These are phyloP conservation scores for Boletales sp. DNA, from an alignment of 768 basidiomycete genomes.

Conservation along the genomic window DNA sequence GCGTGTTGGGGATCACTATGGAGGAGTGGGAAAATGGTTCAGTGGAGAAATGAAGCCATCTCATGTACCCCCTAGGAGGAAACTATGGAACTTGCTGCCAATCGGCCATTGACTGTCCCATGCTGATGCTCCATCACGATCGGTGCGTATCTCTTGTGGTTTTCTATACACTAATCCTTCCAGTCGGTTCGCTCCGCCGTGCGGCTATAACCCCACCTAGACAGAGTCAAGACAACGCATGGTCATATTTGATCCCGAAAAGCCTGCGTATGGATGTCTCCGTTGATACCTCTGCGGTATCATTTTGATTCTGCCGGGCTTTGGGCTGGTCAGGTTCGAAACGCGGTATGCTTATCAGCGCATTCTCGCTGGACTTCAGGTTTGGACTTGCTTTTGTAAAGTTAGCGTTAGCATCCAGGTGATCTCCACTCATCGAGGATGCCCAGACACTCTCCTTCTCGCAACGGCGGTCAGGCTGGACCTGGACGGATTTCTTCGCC, in stretches of 20 bases:
- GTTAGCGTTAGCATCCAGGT: slow-evolving; percentile 13
- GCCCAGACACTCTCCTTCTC: slow-evolving; percentile 10
- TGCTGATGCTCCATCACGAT: too few relatives aligned
- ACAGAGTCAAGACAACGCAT: too few relatives aligned
- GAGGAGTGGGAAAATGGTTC: slow-evolving; percentile 28
- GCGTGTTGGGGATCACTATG: slow-evolving; percentile 55
- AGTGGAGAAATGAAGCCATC: background rate
- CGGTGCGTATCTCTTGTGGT: too few relatives aligned
- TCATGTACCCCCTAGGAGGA: too few relatives aligned
- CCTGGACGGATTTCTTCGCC: slow-evolving; percentile 11
- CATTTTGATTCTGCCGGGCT: background rate
- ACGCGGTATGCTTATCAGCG: slow-evolving; percentile 11
- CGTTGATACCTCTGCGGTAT: too few relatives aligned
- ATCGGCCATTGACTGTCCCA: too few relatives aligned
- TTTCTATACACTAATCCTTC: too few relatives aligned
- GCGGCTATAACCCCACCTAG: too few relatives aligned
- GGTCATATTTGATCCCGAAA: too few relatives aligned
- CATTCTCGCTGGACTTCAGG: background rate
- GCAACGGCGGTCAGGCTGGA: slow-evolving; percentile 17
- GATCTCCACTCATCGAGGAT: slow-evolving; percentile 15
- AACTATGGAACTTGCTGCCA: too few relatives aligned
- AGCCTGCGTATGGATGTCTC: too few relatives aligned
- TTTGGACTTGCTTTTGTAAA: background rate
- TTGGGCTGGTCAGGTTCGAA: slow-evolving; percentile 16
- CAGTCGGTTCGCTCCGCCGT: too few relatives aligned